Base-by-base conservation (phyloP, 768 basidiomycete genomes). In the Mycena olivaceomarginata region DNA sequence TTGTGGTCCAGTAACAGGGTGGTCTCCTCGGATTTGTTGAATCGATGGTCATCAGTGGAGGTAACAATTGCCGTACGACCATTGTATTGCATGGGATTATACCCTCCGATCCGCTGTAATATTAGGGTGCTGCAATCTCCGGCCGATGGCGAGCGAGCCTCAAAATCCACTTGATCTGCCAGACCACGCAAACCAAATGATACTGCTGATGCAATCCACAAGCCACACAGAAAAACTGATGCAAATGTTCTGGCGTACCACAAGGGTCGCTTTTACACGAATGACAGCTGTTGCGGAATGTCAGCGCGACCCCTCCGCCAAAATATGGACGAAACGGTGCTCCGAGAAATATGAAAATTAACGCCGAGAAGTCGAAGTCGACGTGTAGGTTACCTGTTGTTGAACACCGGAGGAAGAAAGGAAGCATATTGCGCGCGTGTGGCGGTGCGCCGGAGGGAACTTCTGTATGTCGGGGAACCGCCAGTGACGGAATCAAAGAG, bases 361-460 rank as follows among this genome's bases (percentile, higher is more conserved):
- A 51, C 43, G 12, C 72, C 31, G 41, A 43, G 76, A 77, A 77
- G 76, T 77, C 76, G 76, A 77, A 77, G 76, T 56, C 11, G n/a
- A 48, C 12, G 45, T 70, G 41, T 74, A 77, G 71, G 76, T 77
- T 72, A 73, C 31, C 45, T 64, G 62, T 63, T 40, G 39, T 43
- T 70, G 67, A 69, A 73, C 62, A 31, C 67, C 72, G 72, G 68
- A 63, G 43, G 76, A 72, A 73, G 71, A 70, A 73, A 70, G 68
- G 72, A 77, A 74, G 76, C 72, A 63, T 40, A 57, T 48, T 37
- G 12, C 31, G n/a, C 2, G n/a, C 2, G 53, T n/a, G 76, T 77
- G 76, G 76, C 76, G 64, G 66, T 76, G 57, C 31, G 40, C 56
- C 53, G 57, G 37, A 43, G 59, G 59, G 68, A 51, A 43, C 70